Conservation (phyloP, 2,329 filamentous ascomycete species). For the Talaromyces sp. region DNA sequence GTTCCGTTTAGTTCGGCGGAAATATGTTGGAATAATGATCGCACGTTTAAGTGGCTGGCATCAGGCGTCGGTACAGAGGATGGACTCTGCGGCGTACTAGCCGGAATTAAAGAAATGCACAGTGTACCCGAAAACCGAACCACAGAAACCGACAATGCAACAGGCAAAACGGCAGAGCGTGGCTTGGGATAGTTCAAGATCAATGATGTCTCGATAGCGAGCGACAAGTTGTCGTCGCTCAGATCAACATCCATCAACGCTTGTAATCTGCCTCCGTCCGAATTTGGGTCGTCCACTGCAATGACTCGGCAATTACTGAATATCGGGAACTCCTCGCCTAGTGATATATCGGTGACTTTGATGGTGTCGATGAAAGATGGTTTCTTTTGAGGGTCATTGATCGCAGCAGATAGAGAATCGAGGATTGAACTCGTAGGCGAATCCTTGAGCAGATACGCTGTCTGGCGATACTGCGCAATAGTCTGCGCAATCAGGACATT, state of each 20-base stretch:
- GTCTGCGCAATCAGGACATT: conserved; percentile 96
- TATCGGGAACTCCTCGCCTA: conserved; percentile 96
- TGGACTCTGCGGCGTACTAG: conserved; percentile 38
- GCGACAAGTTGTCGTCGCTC: conserved; percentile 82
- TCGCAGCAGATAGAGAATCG: conserved; percentile 71
- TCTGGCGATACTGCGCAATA: conserved; percentile 88
- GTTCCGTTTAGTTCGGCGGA: conserved; percentile 14
- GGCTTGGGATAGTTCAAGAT: conserved; percentile 92
- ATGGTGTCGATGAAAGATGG: conserved; percentile 94
- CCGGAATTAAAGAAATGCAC: conserved; percentile 86
- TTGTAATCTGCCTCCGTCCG: conserved; percentile 72
- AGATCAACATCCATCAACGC: conserved; percentile 96
- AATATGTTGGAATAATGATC: conserved; percentile 8
- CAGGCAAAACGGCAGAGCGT: conserved; percentile 79
- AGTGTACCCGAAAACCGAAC: conserved; percentile 92
- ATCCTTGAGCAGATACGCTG: conserved; percentile 79
- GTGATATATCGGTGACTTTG: conserved; percentile 82
- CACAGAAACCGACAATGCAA: conserved; percentile 85
- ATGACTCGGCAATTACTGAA: conserved; percentile 98
- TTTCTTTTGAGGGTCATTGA: conserved; percentile 81
- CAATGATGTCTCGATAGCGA: conserved; percentile 90
- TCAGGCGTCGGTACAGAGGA: conserved; percentile 27
- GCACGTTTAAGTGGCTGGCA: conserved; percentile 3
- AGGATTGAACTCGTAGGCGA: conserved; percentile 59
- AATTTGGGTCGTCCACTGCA: conserved; percentile 58